A percentile compares a stretch with the other conserved stretches of the same genome.
phyloP scores from a whole-genome alignment of 2,329 filamentous ascomycete genomes.

The Fusarium ramigenum region DNA sequence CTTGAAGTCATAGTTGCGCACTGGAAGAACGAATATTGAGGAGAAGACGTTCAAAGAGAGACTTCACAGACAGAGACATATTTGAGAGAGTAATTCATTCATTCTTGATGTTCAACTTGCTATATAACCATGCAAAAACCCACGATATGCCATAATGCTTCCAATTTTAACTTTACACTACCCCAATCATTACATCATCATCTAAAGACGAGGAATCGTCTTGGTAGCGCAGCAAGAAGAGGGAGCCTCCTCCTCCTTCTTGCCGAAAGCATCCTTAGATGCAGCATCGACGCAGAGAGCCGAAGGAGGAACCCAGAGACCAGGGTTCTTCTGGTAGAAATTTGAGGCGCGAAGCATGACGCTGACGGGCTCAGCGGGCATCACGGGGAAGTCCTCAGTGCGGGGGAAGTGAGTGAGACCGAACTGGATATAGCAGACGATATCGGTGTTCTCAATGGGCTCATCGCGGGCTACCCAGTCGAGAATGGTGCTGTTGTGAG shows the following conservation, averaged over 20 bases:
- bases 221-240: constrained; percentile 37
- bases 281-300: constrained; percentile 38
- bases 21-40: too few relatives aligned
- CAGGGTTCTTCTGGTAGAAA: constrained; percentile 85
- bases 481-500: constrained; percentile 73
- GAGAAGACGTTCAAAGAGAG: too few relatives aligned
- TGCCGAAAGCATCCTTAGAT: constrained; percentile 34
- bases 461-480: constrained; percentile 80
- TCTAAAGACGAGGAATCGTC: constrained; percentile 19
- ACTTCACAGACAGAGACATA: not conserved
- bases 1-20: not conserved
- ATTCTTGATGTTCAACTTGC: constrained; percentile 3
- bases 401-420: constrained; percentile 89
- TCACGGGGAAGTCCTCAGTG: constrained; percentile 91
- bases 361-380: constrained; percentile 88
- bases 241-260: constrained; percentile 26
- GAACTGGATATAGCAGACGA: constrained; percentile 95
- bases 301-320: constrained; percentile 78
- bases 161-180: not conserved
- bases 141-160: constrained; percentile 8
- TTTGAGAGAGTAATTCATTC: not conserved
- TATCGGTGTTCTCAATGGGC: constrained; percentile 81
- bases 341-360: constrained; percentile 81
- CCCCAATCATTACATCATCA: not conserved
- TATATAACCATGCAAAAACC: constrained; percentile 10